Base-by-base conservation (phyloP, 768 basidiomycete species). In the Pulveroboletus sp. region DNA sequence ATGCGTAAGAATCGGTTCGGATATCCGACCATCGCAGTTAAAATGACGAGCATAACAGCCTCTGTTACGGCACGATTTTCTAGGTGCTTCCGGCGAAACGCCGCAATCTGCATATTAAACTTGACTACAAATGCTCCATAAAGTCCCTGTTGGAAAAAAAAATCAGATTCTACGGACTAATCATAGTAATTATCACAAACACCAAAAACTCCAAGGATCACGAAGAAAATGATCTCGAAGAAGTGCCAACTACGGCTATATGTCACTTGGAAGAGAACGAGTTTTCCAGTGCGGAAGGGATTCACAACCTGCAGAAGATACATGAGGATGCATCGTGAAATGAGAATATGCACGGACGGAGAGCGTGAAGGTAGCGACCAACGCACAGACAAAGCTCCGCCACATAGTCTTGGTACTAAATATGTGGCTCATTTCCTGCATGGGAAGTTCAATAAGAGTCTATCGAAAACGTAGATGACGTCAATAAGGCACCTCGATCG, bases 321-420 rank as follows among this genome's bases (percentile, higher is more conserved):
- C 32, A 57, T 63, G 58, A 65, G 64, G 58, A 41, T 47, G 44
- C 42, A 50, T 53, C 50, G 59, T 32, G 39, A 39, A 32, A 31
- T 63, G 53, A 52, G 51, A 49, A 59, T 40, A 9, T 45, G 38
- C 19, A 78, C 93, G 60, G 52, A 96, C 95, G 27, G 95, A 89
- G 27, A 99, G 74, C 1, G 95, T 95, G 59, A 98, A 89, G 1
- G 95, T 97, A 13, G 96, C 96, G 40, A 98, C 87, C 40, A 99
- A 76, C 29, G 96, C 96, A 67, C 96, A 98, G 64, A 98, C 86
- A 68, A 98, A 96, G 63, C 91, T 94, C 61, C 86, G 77, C 95
- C 95, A 98, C 93, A 98, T 96, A 5, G 95, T 98, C 68, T 92
- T 87, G 70, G 94, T 94, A 49, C 89, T 95, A 68, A 97, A 98